Evolutionary conservation across 139 green algal species (phyloP), one percentile per base, ranked within the genome.

Genomic region (Tetratostichococcus sp.): DNA sequence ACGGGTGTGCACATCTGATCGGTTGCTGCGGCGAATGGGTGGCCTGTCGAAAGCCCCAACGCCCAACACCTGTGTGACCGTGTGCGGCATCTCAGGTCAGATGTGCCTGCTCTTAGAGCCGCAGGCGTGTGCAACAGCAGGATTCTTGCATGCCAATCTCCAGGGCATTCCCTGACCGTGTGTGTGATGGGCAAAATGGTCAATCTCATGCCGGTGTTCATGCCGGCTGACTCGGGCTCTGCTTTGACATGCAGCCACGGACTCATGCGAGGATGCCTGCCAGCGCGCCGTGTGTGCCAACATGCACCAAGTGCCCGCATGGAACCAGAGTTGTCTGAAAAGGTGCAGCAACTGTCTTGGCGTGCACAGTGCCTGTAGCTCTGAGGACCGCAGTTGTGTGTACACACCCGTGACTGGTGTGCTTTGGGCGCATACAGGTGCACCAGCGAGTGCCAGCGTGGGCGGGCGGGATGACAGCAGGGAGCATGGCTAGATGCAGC

Each of bases 261-360:
- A 98, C 80, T 86, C 94, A 25, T 98, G 94, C 85, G 92, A 81
- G n/a, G 93, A 97, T 33, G 94, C 94, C 19, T 98, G 94, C 81
- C 81, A 93, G 66, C 83, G 87, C 8, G 78, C 86, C 3, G 94
- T 97, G 14, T 98, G 94, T 79, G 84, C 81, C 16, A 92, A 91
- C 67, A 85, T 87, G 73, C 94, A 97, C 82, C 90, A 97, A 43
- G 93, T 98, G 43, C 94, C 94, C n/a, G 91, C 88, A 1, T 98
- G 94, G 94, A 97, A 98, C 69, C 93, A 98, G 17, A 70, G 90
- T 16, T 98, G 94, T 80, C 70, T 96, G 1, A 87, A 88, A 43
- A 77, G 91, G 19, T 98, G 50, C 19, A 17, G 14, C 8, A 22
- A 14, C 39, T 50, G 39, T 50, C 39, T 14, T 50, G n/a, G n/a